phyloP scores from a whole-genome alignment of 2,329 filamentous ascomycete species.

The Ilyonectria destructans region DNA sequence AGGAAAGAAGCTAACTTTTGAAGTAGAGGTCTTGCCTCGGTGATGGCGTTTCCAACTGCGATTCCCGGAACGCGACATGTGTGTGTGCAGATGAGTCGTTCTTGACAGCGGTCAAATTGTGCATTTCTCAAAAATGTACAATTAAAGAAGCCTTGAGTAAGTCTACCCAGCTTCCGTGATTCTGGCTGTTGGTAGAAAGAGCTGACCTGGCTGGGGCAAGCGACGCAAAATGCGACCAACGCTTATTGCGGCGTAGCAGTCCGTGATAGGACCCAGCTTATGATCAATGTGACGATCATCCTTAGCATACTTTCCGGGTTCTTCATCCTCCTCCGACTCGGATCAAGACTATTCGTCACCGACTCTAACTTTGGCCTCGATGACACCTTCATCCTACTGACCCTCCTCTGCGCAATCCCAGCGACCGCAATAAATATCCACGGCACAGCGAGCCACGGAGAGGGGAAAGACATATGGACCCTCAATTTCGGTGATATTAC shows the following conservation, averaged over 20 bases:
- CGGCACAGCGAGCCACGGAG: constrained; percentile 33
- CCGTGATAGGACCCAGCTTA: constrained; percentile 28
- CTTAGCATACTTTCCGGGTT: constrained; percentile 36
- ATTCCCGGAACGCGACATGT: constrained; percentile 42
- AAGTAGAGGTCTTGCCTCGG: constrained; percentile 32
- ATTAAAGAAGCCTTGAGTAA: constrained; percentile 37
- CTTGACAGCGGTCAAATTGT: constrained; percentile 34
- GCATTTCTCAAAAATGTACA: constrained; percentile 38
- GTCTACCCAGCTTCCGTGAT: constrained; percentile 13
- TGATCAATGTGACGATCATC: constrained; percentile 33
- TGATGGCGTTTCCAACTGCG: constrained; percentile 35
- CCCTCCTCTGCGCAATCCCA: constrained; percentile 26
- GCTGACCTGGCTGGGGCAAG: constrained; percentile 18
- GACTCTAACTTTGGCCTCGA: constrained; percentile 34
- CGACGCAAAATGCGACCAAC: constrained; percentile 31
- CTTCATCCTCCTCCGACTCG: constrained; percentile 35
- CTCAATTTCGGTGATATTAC: constrained; percentile 33
- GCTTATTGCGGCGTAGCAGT: constrained; percentile 27
- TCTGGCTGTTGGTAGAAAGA: neutral
- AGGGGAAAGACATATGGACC: constrained; percentile 37
- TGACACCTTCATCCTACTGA: constrained; percentile 32
- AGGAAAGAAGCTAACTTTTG: constrained; percentile 26
- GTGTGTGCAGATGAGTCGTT: constrained; percentile 40
- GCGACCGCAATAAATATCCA: constrained; percentile 34
- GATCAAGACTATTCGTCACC: constrained; percentile 36